phyloP scores from a whole-genome alignment of 108 stramenopile genomes.

The Nannochloropsis gaditana region DNA sequence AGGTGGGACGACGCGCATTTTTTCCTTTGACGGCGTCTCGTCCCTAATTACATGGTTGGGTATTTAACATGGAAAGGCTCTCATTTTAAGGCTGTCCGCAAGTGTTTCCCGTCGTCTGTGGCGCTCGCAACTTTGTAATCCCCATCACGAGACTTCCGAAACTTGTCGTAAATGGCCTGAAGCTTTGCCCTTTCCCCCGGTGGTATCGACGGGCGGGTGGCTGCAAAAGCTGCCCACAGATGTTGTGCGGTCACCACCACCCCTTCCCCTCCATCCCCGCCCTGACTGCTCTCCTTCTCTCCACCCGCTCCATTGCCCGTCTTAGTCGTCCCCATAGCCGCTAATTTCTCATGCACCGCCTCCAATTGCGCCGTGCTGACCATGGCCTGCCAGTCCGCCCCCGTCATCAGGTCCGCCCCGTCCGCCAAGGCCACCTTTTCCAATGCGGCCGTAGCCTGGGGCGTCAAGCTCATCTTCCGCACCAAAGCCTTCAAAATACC shows the following conservation, averaged over 20 bases:
- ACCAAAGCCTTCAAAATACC: constrained; percentile 29
- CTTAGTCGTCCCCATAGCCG: background rate
- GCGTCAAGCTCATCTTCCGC: constrained; percentile 33
- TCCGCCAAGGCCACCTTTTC: constrained; percentile 30
- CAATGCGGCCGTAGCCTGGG: constrained; percentile 23
- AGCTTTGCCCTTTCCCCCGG: constrained; percentile 26
- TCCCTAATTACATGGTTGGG: background rate
- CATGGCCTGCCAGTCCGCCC: constrained; percentile 40
- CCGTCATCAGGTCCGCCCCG: constrained; percentile 30
- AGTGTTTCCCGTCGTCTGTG: constrained; percentile 15
- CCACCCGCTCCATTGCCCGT: background rate
- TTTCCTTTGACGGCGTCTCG: background rate
- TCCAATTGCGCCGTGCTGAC: constrained; percentile 41
- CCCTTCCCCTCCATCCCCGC: background rate
- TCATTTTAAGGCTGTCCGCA: constrained; percentile 7
- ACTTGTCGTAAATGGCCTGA: constrained; percentile 29
- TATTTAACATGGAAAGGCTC: background rate
- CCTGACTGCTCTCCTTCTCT: background rate
- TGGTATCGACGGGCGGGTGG: constrained; percentile 37
- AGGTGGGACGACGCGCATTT: background rate
- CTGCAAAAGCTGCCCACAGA: constrained; percentile 29
- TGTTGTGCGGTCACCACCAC: constrained; percentile 36
- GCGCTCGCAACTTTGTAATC: background rate
- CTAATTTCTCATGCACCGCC: constrained; percentile 37
- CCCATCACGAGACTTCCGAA: background rate